Base-by-base conservation (phyloP, 108 stramenopile genomes). In the Conticribra weissflogii region DNA sequence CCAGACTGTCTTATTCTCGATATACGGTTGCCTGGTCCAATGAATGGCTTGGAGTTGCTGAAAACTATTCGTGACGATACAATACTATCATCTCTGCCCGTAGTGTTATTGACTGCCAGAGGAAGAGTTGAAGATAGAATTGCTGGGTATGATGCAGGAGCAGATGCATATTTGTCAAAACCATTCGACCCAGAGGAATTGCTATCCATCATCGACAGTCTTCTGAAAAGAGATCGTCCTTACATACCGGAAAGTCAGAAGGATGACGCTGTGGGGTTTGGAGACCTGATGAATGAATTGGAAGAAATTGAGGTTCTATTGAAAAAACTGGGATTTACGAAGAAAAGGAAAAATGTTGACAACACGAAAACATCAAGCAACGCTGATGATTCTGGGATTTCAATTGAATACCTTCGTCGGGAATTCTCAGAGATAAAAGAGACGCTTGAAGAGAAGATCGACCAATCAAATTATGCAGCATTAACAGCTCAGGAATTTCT, bases 121-220 rank as follows among this genome's bases (percentile, higher is more conserved):
- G 88, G 84, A 7, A 78, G 78, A 74, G 78, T 78, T 9, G 79
- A 88, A 53, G 95, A 96, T 81, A 58, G 95, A 32, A 83, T 94
- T 62, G 66, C 63, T 24, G 95, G 91, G 44, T 96, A 85, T 72
- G 72, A 88, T 44, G 83, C 82, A 28, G 95, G 91, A 17, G 89
- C 91, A 9, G 91, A 93, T 85, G 92, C 87, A 15, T 96, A 92
- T 61, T 47, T 96, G 25, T 78, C 88, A 25, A 96, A 94, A 71
- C 95, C 95, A 24, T 92, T 96, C 63, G 84, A 93, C 66, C 89
- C 89, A 25, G 88, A 91, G 23, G 95, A 96, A 61, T 66, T 96
- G 28, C 32, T 94, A 9, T 81, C 82, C 9, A 83, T 96, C 24
- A 53, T 94, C 23, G 88, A 96, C 63, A 49, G 48, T 64, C 58